Conservation (phyloP, 345 rosid species). For the Citrus cavaleriei region DNA sequence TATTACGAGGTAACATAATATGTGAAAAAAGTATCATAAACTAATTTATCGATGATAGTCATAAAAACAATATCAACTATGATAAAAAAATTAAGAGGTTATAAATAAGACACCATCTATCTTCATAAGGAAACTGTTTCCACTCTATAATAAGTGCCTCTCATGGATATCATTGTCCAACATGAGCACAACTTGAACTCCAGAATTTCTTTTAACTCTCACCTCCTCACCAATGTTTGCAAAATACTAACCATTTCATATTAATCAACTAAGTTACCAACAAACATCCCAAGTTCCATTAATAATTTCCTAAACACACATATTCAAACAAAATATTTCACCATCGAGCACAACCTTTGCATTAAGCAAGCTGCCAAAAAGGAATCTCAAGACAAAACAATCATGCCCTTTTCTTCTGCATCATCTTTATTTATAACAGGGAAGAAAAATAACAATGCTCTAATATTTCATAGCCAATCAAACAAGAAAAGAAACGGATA, state of each 20-base stretch:
- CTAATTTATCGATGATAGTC: background rate
- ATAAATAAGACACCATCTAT: background rate
- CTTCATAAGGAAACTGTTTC: background rate
- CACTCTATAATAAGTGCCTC: background rate
- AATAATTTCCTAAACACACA: background rate
- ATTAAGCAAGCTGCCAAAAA: background rate
- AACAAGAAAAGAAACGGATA: slow-evolving; percentile 5
- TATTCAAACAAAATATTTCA: background rate
- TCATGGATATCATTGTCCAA: background rate
- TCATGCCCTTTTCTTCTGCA: background rate
- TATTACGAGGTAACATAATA: background rate
- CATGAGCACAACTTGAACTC: background rate
- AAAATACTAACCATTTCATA: background rate
- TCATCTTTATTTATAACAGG: background rate
- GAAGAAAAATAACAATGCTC: background rate
- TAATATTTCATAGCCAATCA: background rate
- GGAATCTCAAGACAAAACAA: background rate
- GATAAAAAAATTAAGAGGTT: background rate
- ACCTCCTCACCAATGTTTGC: background rate
- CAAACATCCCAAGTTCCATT: background rate
- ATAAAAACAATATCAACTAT: background rate
- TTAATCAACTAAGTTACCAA: background rate
- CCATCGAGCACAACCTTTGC: background rate
- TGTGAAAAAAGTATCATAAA: background rate
- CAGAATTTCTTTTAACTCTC: background rate